These are phyloP conservation scores for Cystofilobasidium capitatum DNA, from an alignment of 768 basidiomycete species.

Conservation along the genomic window DNA sequence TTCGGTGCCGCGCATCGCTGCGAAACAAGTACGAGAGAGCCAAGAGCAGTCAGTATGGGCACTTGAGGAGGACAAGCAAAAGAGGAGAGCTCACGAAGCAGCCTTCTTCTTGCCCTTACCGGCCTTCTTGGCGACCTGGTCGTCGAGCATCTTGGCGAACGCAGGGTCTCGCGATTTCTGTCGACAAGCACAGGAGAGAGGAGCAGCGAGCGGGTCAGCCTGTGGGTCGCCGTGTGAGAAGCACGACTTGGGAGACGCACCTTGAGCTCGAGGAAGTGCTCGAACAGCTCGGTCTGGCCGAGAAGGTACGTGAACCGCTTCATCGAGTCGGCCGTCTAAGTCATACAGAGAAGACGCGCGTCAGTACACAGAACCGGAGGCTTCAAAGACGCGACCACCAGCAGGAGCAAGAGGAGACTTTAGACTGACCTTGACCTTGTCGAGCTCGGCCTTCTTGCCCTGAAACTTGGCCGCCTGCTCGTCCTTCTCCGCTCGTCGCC, in stretches of 20 bases:
- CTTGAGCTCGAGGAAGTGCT: constrained; percentile 96
- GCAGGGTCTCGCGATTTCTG: constrained; percentile 84
- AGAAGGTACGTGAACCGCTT: constrained; percentile 96
- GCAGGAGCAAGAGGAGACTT: not conserved
- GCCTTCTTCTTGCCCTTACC: constrained; percentile 78
- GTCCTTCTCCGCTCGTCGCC: constrained; percentile 32
- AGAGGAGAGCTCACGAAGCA: constrained; percentile 47
- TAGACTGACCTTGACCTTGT: constrained; percentile 63
- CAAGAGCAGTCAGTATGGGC: not conserved
- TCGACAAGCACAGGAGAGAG: not conserved
- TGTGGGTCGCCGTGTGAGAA: not conserved
- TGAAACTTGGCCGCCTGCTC: constrained; percentile 51
- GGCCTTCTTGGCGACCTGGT: constrained; percentile 53
- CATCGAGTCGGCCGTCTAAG: constrained; percentile 77
- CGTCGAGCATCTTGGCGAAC: constrained; percentile 79
- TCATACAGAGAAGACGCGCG: not conserved
- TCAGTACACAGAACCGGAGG: not conserved
- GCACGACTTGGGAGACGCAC: constrained; percentile 41
- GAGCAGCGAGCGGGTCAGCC: not conserved
- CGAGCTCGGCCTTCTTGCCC: constrained; percentile 68
- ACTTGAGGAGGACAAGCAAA: not conserved
- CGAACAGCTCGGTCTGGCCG: constrained; percentile 95
- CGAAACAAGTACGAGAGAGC: not conserved
- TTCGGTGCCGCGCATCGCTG: constrained; percentile 78
- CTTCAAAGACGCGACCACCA: too few relatives aligned